These are phyloP conservation scores for Vitis cinerea DNA, from an alignment of 164 flowering plant genomes.

Conservation along the genomic window DNA sequence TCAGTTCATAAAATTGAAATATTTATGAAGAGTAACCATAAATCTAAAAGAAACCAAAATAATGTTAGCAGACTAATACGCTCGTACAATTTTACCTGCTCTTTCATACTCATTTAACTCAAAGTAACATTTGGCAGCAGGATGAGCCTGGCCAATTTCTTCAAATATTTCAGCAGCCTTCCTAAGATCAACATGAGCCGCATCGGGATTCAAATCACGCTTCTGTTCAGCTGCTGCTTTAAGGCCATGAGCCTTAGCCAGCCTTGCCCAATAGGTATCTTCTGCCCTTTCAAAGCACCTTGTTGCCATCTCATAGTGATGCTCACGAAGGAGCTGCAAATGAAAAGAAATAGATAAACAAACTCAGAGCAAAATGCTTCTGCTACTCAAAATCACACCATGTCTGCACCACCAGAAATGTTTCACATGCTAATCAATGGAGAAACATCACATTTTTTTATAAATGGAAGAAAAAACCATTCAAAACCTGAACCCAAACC, in stretches of 20 bases:
- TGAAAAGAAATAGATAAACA: background rate
- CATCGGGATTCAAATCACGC: constrained; percentile 38
- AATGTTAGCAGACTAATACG: background rate
- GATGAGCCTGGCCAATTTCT: constrained; percentile 49
- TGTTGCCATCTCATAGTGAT: constrained; percentile 69
- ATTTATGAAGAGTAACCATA: no score
- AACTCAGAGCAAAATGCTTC: no score
- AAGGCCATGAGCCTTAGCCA: constrained; percentile 59
- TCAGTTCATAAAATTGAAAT: no score
- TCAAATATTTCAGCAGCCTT: constrained; percentile 71
- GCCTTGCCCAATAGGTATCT: constrained; percentile 50
- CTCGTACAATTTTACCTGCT: constrained; percentile 44
- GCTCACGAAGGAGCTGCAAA: constrained; percentile 54
- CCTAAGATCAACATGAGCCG: constrained; percentile 28
- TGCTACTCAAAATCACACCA: background rate
- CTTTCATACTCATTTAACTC: constrained; percentile 48
- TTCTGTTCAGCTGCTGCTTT: constrained; percentile 46
- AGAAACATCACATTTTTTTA: no score
- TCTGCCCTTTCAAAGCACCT: constrained; percentile 80
- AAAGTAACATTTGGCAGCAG: constrained; percentile 63
- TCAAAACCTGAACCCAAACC: no score
- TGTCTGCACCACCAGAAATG: no score
- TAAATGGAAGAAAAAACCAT: no score
- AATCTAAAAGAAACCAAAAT: background rate
- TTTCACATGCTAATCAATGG: no score